Conservation (phyloP, 331 rosid genomes). For the Rosa hybrid region DNA sequence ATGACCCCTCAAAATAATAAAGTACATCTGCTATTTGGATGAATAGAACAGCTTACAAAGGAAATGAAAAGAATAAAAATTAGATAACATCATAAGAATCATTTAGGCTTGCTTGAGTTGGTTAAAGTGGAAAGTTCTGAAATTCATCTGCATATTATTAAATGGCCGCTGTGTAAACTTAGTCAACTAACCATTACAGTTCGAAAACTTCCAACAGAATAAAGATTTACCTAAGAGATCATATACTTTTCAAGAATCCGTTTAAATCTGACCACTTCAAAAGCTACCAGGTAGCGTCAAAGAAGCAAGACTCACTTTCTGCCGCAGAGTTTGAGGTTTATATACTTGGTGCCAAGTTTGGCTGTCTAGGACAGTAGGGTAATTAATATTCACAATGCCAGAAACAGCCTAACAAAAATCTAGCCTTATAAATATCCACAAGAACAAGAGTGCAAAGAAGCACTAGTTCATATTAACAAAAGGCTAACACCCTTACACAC, state of each 20-base stretch:
- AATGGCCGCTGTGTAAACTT: neutral
- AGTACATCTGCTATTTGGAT: no score
- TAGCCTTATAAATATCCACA: slow-evolving; percentile 10
- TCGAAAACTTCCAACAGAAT: neutral
- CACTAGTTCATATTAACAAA: slow-evolving; percentile 12
- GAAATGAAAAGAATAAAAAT: no score
- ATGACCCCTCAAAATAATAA: no score
- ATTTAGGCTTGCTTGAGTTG: neutral
- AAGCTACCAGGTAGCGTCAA: neutral
- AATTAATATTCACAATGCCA: slow-evolving; percentile 40
- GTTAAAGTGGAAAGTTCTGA: neutral
- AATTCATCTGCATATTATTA: neutral
- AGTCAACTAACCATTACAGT: neutral
- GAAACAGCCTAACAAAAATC: slow-evolving; percentile 6
- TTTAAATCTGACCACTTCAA: neutral
- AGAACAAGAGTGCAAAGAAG: neutral
- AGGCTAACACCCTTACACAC: neutral
- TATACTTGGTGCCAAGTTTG: slow-evolving; percentile 30
- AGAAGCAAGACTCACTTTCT: neutral
- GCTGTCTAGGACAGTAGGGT: slow-evolving; percentile 24
- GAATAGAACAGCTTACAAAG: no score
- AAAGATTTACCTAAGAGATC: neutral
- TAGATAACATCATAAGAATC: neutral
- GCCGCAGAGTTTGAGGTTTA: slow-evolving; percentile 10
- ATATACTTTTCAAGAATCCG: slow-evolving; percentile 1